These are phyloP conservation scores for Calonectria pseudoturangicola DNA, from an alignment of 2,329 filamentous ascomycete genomes.

Conservation along the genomic window DNA sequence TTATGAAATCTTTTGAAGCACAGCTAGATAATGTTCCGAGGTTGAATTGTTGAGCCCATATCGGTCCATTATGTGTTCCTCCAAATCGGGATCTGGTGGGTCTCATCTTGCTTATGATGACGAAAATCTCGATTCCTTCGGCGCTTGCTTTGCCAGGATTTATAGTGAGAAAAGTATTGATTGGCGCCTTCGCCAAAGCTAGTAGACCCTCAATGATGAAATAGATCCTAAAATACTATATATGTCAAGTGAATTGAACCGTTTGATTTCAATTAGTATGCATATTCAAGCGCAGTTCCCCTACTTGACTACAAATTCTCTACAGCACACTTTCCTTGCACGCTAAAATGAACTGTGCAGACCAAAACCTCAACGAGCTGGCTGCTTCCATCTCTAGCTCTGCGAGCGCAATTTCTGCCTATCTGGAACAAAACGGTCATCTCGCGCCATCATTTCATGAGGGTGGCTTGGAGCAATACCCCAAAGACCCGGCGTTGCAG, in stretches of 20 bases:
- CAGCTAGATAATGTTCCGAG: not conserved
- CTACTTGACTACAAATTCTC: not conserved
- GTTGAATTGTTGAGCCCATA: not conserved
- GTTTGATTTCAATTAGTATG: not conserved
- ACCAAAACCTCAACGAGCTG: slow-evolving; percentile 27
- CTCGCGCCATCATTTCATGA: slow-evolving; percentile 33
- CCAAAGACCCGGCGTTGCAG: slow-evolving; percentile 41
- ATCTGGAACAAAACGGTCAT: slow-evolving; percentile 35
- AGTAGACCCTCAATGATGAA: no score
- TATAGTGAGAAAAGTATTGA: no score
- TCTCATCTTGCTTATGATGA: no score
- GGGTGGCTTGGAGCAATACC: slow-evolving; percentile 36
- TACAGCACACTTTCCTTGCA: not conserved
- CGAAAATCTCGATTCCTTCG: no score
- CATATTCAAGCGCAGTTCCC: no score
- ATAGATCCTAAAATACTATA: no score
- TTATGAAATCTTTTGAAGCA: not conserved
- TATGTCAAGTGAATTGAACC: no score
- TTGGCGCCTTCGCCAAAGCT: no score
- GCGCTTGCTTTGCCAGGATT: no score
- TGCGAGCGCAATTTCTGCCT: slow-evolving; percentile 28
- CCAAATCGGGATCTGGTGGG: no score
- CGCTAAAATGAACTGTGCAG: not conserved
- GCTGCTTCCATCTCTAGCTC: slow-evolving; percentile 34
- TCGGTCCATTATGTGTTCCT: no score